Conservation (phyloP, 805 yeast genomes). For the Blastobotrys parvus region DNA sequence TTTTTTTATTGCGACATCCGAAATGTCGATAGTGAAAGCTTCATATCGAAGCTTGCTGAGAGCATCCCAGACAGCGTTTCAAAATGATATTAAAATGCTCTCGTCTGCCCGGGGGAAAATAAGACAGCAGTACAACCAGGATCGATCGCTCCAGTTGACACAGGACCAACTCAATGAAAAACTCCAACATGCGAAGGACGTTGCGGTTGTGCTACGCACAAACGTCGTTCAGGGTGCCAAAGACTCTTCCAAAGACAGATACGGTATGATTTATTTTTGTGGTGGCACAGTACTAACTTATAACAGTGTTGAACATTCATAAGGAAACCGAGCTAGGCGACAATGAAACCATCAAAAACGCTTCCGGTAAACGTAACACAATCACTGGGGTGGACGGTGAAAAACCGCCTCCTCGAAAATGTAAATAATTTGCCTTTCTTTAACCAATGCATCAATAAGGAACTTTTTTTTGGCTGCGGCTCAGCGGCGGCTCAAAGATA, state of each 20-base stretch:
- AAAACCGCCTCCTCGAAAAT: background rate
- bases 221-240: constrained; percentile 81
- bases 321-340: constrained; percentile 83
- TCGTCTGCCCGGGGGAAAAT: constrained; percentile 16
- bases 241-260: constrained; percentile 20
- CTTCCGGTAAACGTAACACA: constrained; percentile 5
- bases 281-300: background rate
- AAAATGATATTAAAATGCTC: constrained; percentile 14
- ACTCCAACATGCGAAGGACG: constrained; percentile 52
- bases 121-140: constrained; percentile 15
- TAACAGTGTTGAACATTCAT: constrained; percentile 55
- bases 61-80: constrained; percentile 28
- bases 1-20: no score
- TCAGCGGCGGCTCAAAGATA: no score
- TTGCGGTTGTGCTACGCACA: constrained; percentile 56
- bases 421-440: no score
- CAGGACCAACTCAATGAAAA: constrained; percentile 44
- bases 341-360: constrained; percentile 66
- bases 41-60: constrained; percentile 24
- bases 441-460: no score
- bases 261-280: constrained; percentile 14
- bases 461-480: no score
- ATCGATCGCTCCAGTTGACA: constrained; percentile 22
- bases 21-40: constrained; percentile 15
- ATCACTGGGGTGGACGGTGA: constrained; percentile 5